Conservation (phyloP, 768 basidiomycete species). For the Cubamyces lactineus region DNA sequence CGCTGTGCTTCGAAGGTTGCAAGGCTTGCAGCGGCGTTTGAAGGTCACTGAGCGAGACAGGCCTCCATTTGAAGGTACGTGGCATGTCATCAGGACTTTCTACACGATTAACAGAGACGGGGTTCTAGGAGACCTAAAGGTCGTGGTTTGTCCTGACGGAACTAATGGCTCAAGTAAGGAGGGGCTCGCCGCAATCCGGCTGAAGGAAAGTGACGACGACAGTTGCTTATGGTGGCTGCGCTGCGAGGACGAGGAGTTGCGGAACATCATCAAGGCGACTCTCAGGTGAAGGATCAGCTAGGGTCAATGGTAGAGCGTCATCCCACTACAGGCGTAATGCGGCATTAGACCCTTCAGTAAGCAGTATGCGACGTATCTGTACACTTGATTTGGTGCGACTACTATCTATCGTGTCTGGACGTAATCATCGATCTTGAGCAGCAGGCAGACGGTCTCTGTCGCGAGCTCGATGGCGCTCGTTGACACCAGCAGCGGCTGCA, state of each 20-base stretch:
- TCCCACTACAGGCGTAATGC: background rate
- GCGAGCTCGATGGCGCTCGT: conserved; percentile 95
- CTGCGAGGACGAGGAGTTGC: conserved; percentile 49
- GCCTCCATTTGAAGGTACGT: conserved; percentile 63
- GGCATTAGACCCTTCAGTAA: background rate
- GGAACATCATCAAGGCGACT: conserved; percentile 46
- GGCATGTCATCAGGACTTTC: background rate
- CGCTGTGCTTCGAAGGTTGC: conserved; percentile 55
- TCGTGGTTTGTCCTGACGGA: conserved; percentile 44
- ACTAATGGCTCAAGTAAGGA: background rate
- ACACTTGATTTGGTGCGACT: conserved; percentile 22
- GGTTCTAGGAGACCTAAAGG: conserved; percentile 64
- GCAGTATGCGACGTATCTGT: conserved; percentile 20
- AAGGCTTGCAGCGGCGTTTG: conserved; percentile 48
- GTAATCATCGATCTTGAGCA: conserved; percentile 96
- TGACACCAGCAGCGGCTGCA: conserved; percentile 92
- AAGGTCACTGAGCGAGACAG: conserved; percentile 56
- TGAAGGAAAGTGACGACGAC: conserved; percentile 65
- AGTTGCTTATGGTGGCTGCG: conserved; percentile 75
- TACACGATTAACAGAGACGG: background rate
- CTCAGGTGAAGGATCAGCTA: background rate
- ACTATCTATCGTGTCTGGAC: conserved; percentile 69
- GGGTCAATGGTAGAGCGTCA: background rate
- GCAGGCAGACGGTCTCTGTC: conserved; percentile 95
- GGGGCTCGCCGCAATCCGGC: conserved; percentile 48